Evolutionary conservation across 441 rosid species (phyloP).

Genomic region (Macaranga tanarius): DNA sequence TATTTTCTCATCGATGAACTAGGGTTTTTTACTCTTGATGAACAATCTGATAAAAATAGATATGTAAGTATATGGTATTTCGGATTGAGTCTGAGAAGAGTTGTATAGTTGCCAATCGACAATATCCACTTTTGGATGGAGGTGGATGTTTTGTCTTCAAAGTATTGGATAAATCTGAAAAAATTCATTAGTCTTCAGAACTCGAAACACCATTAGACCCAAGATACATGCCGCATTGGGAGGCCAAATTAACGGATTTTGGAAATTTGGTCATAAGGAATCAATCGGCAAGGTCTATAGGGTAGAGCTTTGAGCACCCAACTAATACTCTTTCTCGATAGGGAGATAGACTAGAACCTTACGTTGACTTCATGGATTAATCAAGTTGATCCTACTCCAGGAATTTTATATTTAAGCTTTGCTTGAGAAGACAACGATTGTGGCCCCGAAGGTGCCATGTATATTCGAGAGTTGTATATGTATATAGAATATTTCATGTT

Average conservation of each 20-base stretch:
- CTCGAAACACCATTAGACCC: not conserved
- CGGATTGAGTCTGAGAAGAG: constrained; percentile 13
- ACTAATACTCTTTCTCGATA: constrained; percentile 45
- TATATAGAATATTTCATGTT: too few species aligned
- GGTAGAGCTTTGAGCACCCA: constrained; percentile 44
- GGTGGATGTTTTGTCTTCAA: too few species aligned
- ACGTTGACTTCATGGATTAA: constrained; percentile 33
- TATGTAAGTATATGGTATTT: constrained; percentile 44
- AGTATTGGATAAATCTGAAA: constrained; percentile 4
- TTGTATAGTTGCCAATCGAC: constrained; percentile 44
- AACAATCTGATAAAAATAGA: constrained; percentile 10
- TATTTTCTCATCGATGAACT: constrained; percentile 12
- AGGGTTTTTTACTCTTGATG: constrained; percentile 37
- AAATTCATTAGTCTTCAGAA: constrained; percentile 11
- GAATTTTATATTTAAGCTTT: constrained; percentile 28
- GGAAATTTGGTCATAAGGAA: constrained; percentile 39
- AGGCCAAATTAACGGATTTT: constrained; percentile 28
- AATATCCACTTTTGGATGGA: constrained; percentile 14
- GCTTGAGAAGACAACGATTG: too few species aligned
- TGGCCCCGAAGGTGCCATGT: too few species aligned
- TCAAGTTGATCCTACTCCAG: constrained; percentile 25
- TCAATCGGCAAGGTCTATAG: not conserved
- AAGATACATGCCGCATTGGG: not conserved
- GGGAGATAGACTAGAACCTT: constrained; percentile 17
- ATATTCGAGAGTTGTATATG: too few species aligned